Evolutionary conservation across 805 yeast genomes (phyloP).

Genomic region (Zygoascus biomembranicola): DNA sequence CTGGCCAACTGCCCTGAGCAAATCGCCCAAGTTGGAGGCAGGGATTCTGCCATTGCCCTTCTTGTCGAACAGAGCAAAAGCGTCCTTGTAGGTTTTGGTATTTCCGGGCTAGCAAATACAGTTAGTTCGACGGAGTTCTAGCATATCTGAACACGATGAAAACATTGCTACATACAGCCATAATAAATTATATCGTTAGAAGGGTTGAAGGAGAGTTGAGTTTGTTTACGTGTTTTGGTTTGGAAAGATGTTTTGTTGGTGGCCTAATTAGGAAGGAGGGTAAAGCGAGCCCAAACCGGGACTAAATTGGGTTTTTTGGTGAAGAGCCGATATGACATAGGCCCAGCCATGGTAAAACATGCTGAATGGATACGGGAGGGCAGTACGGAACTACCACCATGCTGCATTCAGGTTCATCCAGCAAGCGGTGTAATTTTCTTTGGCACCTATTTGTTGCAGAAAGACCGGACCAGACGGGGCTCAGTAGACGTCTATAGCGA

Average conservation of each 20-base stretch:
- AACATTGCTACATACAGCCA: neutral
- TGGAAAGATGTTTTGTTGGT: neutral
- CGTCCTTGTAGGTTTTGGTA: conserved; percentile 64
- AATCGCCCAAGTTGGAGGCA: conserved; percentile 77
- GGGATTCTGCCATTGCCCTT: conserved; percentile 92
- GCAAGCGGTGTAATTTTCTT: conserved; percentile 43
- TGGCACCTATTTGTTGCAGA: conserved; percentile 76
- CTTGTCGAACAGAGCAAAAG: conserved; percentile 93
- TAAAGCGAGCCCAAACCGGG: neutral
- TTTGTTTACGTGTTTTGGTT: conserved; percentile 6
- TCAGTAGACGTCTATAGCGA: conserved; percentile 38
- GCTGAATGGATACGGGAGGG: conserved; percentile 3
- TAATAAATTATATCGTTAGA: neutral
- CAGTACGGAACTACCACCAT: conserved; percentile 63
- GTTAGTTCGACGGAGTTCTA: neutral
- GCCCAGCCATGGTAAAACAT: neutral
- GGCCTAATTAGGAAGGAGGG: neutral
- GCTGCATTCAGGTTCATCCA: conserved; percentile 54
- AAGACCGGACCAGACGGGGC: conserved; percentile 46
- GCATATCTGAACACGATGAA: neutral
- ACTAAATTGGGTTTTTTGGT: no score
- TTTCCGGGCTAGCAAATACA: conserved; percentile 11
- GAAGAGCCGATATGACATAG: no score
- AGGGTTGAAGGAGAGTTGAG: neutral
- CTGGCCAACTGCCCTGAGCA: conserved; percentile 94